Conservation (phyloP, 2,329 filamentous ascomycete genomes). For the Sarocladium strictum region DNA sequence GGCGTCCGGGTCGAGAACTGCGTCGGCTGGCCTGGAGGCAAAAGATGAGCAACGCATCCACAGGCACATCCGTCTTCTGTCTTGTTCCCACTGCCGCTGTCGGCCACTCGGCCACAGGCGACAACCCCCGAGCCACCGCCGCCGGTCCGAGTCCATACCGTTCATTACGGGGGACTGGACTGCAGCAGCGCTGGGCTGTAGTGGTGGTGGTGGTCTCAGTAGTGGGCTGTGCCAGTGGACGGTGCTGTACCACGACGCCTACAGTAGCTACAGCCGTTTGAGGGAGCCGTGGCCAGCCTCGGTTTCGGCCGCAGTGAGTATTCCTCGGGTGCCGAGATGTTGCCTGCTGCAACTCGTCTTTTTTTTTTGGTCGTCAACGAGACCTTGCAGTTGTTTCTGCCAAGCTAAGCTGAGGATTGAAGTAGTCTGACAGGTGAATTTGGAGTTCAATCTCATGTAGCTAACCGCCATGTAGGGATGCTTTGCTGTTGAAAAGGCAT, state of each 20-base stretch:
- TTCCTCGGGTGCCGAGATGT: neutral
- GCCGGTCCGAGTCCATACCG: neutral
- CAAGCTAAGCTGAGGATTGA: too few relatives aligned
- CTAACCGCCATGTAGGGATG: too few relatives aligned
- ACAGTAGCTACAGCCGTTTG: too few relatives aligned
- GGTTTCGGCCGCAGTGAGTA: neutral
- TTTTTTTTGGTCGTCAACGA: neutral
- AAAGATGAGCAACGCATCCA: neutral
- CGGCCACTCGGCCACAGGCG: neutral
- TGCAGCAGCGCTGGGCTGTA: neutral
- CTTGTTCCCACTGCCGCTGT: too few relatives aligned
- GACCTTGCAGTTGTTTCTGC: neutral
- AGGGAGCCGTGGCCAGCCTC: neutral
- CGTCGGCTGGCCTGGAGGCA: neutral
- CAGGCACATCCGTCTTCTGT: neutral
- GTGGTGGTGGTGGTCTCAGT: neutral
- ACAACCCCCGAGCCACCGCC: neutral
- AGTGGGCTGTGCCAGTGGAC: neutral
- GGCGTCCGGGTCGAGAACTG: neutral
- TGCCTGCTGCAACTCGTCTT: neutral
- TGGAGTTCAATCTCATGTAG: too few relatives aligned
- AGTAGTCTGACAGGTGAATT: too few relatives aligned
- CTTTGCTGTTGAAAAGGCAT: too few relatives aligned
- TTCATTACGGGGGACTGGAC: neutral
- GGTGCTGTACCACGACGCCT: too few relatives aligned